Base-by-base conservation (phyloP, 306 rosid species). In the Senna tora region DNA sequence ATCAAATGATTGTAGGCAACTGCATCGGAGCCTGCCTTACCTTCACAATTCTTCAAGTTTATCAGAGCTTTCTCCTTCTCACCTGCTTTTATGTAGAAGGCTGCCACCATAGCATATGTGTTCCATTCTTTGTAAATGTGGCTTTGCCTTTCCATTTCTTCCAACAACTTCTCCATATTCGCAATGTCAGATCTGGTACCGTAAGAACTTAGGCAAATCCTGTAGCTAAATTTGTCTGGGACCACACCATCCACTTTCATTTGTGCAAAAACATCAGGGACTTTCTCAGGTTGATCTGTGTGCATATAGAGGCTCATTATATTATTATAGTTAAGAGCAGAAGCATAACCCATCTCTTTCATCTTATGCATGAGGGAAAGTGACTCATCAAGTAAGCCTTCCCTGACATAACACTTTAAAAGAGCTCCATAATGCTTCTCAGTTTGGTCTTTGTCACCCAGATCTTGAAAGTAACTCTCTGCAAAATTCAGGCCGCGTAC, bases 401-500 rank as follows among this genome's bases (percentile, higher is more conserved):
- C 90, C 59, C 90, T 81, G 15, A 81, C 90, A 75, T 86, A 91
- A 83, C 97, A 91, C 62, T 76, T 84, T 75, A 91, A 75, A 65
- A 88, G 92, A 69, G 94, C 87, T 30, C 95, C 87, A 59, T 88
- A 86, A 21, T 41, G 67, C 60, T 88, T 83, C 9, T 62, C 75
- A 30, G 75, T 76, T 80, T 88, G 82, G 38, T 78, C 71, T 49
- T 51, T 51, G 14, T 81, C 91, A 56, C 64, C 83, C 65, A 88
- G 64, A 77, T 75, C 83, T 19, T 78, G 66, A 41, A 91, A 85
- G 77, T 84, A 91, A 30, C 75, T 81, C 79, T 90, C 95, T 4
- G 86, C 94, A 67, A 73, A 76, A 38, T 81, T 79, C 55, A 88
- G 73, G 36, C 97, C 94, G 22, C 71, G 84, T 57, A 88, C 89